Percentiles rank a stretch among this genome's conserved stretches.
These are phyloP conservation scores for Aspergillus sclerotiicarbonarius DNA, from an alignment of 495 filamentous ascomycete genomes.

Conservation along the genomic window DNA sequence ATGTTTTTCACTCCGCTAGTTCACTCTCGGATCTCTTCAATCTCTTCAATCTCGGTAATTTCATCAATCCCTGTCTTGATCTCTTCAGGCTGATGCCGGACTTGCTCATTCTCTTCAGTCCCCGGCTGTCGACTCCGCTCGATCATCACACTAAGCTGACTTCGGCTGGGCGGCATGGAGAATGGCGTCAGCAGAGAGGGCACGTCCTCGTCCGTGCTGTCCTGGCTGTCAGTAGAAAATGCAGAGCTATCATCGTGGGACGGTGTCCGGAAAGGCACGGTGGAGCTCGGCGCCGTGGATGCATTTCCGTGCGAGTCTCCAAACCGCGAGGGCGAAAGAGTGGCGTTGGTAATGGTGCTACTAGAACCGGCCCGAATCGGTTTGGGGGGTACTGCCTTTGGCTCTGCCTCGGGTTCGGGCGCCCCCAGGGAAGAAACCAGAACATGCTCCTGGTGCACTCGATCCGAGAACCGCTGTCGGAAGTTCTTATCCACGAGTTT, in stretches of 20 bases:
- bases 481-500: constrained; percentile 33
- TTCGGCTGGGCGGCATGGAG: constrained; percentile 10
- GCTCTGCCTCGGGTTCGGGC: background rate
- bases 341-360: constrained; percentile 2
- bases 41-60: background rate
- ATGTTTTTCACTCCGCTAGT: background rate
- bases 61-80: background rate
- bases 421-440: constrained; percentile 13
- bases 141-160: constrained; percentile 23
- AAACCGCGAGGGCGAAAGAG: constrained; percentile 7
- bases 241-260: background rate
- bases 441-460: constrained; percentile 15
- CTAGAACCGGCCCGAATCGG: constrained; percentile 1
- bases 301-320: constrained; percentile 7
- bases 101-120: background rate
- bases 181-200: constrained; percentile 6
- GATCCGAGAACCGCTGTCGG: constrained; percentile 28
- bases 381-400: background rate
- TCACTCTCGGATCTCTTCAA: background rate
- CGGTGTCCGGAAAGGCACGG: constrained; percentile 6
- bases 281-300: constrained; percentile 10
- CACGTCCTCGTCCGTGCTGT: background rate
- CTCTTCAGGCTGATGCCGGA: background rate
- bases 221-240: constrained; percentile 4
- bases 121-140: constrained; percentile 13